These are phyloP conservation scores for Prunus davidiana DNA, from an alignment of 306 rosid species.

Conservation along the genomic window DNA sequence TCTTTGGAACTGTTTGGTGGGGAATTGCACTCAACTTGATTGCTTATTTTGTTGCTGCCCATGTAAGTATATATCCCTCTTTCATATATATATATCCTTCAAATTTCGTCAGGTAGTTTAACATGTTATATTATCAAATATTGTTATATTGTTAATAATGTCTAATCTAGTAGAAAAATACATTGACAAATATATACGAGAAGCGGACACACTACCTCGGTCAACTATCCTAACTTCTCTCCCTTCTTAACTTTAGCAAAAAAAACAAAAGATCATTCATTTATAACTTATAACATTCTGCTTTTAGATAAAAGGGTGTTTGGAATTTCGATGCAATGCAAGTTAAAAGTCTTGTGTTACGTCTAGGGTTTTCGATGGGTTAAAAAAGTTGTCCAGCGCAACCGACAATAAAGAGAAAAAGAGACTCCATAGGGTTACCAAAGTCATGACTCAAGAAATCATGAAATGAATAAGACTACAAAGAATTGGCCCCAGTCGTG, in stretches of 20 bases:
- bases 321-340: not conserved
- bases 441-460: not conserved
- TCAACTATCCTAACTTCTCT: too few relatives aligned
- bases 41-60: slow-evolving; percentile 93
- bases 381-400: not conserved
- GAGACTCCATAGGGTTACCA: not conserved
- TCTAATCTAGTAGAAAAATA: too few relatives aligned
- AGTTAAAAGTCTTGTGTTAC: not conserved
- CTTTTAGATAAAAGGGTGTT: not conserved
- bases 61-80: slow-evolving; percentile 48
- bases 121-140: too few relatives aligned
- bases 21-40: slow-evolving; percentile 91
- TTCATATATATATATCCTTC: not conserved
- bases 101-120: not conserved
- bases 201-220: too few relatives aligned
- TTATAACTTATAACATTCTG: not conserved
- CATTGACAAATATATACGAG: too few relatives aligned
- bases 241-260: too few relatives aligned
- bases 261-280: too few relatives aligned
- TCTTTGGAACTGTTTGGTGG: slow-evolving; percentile 97
- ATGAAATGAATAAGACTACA: not conserved
- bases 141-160: too few relatives aligned
- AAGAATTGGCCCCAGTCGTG: not conserved
- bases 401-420: not conserved
- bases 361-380: not conserved